These are phyloP conservation scores for Veloboletus limbatus DNA, from an alignment of 1,284 basidiomycete genomes.

Conservation along the genomic window DNA sequence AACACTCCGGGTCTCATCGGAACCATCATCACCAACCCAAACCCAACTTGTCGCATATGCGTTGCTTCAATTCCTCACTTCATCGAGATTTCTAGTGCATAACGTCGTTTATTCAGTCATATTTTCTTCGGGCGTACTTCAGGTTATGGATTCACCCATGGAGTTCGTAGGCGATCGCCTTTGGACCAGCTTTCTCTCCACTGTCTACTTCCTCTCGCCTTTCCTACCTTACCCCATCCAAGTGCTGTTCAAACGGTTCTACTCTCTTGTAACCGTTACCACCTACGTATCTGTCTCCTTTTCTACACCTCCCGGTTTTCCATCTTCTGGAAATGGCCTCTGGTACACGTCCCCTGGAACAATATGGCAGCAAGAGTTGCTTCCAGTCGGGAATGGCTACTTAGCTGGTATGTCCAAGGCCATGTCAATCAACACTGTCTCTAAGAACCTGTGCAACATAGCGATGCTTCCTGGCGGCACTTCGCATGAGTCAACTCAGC, in stretches of 20 bases:
- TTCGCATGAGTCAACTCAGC: conserved; percentile 54
- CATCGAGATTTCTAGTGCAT: neutral
- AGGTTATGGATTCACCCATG: conserved; percentile 23
- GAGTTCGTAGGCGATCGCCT: conserved; percentile 18
- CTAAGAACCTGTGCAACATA: conserved; percentile 22
- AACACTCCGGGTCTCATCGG: neutral
- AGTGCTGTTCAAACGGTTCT: conserved; percentile 19
- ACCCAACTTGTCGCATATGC: neutral
- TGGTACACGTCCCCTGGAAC: conserved; percentile 59
- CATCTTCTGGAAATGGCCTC: conserved; percentile 66
- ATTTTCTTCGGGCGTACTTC: neutral
- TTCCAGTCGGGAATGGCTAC: conserved; percentile 74
- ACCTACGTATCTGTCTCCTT: conserved; percentile 17
- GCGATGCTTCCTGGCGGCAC: conserved; percentile 68
- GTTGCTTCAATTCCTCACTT: neutral
- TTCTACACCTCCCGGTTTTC: conserved; percentile 52
- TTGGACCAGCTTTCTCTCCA: conserved; percentile 18
- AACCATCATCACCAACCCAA: neutral
- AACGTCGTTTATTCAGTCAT: neutral
- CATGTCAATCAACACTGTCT: neutral
- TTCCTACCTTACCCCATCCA: conserved; percentile 21
- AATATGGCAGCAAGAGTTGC: conserved; percentile 56
- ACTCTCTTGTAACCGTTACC: conserved; percentile 22
- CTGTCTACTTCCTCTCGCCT: conserved; percentile 13
- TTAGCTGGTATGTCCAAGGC: conserved; percentile 50